Percentiles rank a stretch among this genome's conserved stretches.
phyloP scores from a whole-genome alignment of 140 eudicot genomes.

The Flaveria floridana region DNA sequence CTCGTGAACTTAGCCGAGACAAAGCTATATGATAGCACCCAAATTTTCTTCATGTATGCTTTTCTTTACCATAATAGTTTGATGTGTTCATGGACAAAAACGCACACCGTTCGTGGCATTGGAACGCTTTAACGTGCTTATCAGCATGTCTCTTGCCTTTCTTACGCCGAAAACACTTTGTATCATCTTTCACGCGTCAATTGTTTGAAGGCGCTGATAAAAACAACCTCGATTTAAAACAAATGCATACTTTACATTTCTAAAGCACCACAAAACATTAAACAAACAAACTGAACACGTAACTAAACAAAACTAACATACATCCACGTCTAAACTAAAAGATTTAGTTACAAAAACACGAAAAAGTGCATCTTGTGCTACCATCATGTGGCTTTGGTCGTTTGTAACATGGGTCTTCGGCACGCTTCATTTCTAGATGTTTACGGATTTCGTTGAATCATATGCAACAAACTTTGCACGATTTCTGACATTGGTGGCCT shows the following conservation, averaged over 20 bases:
- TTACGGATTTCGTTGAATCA: slow-evolving; percentile 49
- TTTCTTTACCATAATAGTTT: no score
- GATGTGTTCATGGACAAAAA: no score
- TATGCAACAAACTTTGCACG: slow-evolving; percentile 50
- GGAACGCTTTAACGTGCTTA: no score
- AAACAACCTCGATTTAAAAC: not conserved
- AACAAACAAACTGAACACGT: slow-evolving; percentile 23
- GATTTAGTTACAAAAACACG: slow-evolving; percentile 18
- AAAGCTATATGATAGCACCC: no score
- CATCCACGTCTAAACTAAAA: slow-evolving; percentile 27
- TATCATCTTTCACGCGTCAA: not conserved
- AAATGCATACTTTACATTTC: slow-evolving; percentile 22
- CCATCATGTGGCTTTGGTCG: slow-evolving; percentile 15
- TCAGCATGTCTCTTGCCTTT: no score
- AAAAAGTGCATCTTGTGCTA: not conserved
- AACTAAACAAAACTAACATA: slow-evolving; percentile 20
- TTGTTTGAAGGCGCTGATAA: not conserved
- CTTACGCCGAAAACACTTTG: no score
- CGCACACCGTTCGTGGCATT: no score
- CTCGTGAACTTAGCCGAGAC: no score
- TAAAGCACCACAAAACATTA: slow-evolving; percentile 24
- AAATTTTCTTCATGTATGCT: no score
- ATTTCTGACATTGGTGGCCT: slow-evolving; percentile 77
- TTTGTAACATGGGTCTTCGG: not conserved
- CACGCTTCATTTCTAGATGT: slow-evolving; percentile 8